Evolutionary conservation across 139 green algal genomes (phyloP).

Genomic region (Asterochloris sp.): DNA sequence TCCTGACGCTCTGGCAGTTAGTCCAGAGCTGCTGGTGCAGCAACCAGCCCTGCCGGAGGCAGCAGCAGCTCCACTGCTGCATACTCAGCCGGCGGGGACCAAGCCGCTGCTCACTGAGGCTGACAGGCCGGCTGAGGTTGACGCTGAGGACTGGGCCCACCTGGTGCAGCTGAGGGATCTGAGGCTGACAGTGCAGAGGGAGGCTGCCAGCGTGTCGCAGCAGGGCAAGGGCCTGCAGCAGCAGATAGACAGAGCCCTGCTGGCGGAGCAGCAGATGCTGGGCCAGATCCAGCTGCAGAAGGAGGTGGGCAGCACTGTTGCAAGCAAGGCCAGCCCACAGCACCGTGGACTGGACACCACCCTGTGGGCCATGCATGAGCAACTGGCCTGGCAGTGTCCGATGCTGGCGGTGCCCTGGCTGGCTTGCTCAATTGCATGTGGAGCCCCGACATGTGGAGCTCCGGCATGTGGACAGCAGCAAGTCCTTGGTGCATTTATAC

Average conservation of each 20-base stretch:
- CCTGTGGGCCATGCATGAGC: not conserved
- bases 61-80: not conserved
- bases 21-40: not conserved
- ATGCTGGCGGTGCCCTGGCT: not conserved
- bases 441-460: too few relatives aligned
- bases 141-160: conserved; percentile 10
- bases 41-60: not conserved
- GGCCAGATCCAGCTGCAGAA: too few relatives aligned
- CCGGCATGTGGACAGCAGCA: not conserved
- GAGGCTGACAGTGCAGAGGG: not conserved
- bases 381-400: not conserved
- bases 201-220: not conserved
- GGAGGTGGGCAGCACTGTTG: not conserved
- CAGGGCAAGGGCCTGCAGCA: not conserved
- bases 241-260: not conserved
- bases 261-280: conserved; percentile 3
- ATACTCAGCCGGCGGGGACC: not conserved
- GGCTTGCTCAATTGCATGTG: not conserved
- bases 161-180: conserved; percentile 7
- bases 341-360: not conserved
- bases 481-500: not conserved
- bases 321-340: not conserved
- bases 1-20: not conserved
- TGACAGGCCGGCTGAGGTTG: not conserved
- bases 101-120: too few relatives aligned